Evolutionary conservation across 306 rosid species (phyloP).

Genomic region (Sphenostylis stenocarpa): DNA sequence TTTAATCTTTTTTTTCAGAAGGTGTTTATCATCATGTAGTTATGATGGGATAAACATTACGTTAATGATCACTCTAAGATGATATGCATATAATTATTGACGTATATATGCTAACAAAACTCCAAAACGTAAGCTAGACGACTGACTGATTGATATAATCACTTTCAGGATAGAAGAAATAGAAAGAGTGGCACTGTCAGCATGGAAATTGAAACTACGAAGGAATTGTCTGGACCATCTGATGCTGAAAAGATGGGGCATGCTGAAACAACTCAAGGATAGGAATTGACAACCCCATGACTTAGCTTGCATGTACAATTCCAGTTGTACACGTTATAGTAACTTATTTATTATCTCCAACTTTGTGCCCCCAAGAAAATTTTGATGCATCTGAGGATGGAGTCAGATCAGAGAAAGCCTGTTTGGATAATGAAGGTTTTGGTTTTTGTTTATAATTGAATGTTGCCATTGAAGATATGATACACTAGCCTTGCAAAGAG

Average conservation of each 20-base stretch:
- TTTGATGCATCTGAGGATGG: conserved; percentile 39
- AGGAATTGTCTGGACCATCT: conserved; percentile 58
- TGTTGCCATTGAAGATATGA: conserved; percentile 40
- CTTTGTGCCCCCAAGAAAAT: conserved; percentile 28
- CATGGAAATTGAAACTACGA: conserved; percentile 71
- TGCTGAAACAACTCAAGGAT: conserved; percentile 46
- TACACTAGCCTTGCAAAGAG: conserved; percentile 29
- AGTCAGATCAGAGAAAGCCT: conserved; percentile 44
- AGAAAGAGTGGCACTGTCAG: conserved; percentile 67
- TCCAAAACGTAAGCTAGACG: background rate
- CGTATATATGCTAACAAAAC: background rate
- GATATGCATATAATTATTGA: too few species aligned
- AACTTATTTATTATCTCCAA: conserved; percentile 48
- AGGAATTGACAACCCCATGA: conserved; percentile 52
- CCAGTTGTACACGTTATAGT: conserved; percentile 34
- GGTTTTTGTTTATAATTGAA: background rate
- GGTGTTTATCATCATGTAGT: background rate
- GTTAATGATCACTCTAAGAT: background rate
- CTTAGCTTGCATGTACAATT: conserved; percentile 31
- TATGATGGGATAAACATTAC: background rate
- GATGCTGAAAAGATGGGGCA: conserved; percentile 47
- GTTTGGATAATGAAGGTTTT: conserved; percentile 36
- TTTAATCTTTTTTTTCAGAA: background rate
- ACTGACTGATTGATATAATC: conserved; percentile 9
- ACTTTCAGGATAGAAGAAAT: conserved; percentile 84